Base-by-base conservation (phyloP, 2,329 filamentous ascomycete genomes). In the Alternaria dauci region DNA sequence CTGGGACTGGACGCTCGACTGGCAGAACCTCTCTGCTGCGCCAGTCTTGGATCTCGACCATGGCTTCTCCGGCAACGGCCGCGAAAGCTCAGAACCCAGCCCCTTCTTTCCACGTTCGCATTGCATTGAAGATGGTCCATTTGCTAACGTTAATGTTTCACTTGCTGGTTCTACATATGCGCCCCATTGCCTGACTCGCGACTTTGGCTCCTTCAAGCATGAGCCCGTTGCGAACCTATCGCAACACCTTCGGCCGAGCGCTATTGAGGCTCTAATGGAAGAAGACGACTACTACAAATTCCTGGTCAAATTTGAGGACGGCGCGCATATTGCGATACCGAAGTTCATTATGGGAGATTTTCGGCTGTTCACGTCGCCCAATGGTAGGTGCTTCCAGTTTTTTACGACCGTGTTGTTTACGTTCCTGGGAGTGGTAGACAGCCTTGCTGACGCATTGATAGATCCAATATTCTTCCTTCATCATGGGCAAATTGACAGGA, bases 1-100 rank as follows among this genome's bases (percentile, higher is more conserved):
- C 65, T 80, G 76, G 77, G 73, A 80, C 55, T 80, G 78, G 78
- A 70, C 68, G 4, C 66, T 72, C 2, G 77, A 79, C 50, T 69
- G 63, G 50, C 56, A 62, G 12, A 61, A 70, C 58, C 53, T 76
- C 8, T 62, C 62, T 18, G 47, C 52, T 9, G 67, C 75, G 6
- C 59, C 73, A 23, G 61, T 77, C n/a, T 70, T 55, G 51, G 63
- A 68, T 16, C 16, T 53, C 2, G 41, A 57, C 14, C 53, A 47
- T 14, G 77, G 75, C 20, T 79, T 79, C 55, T 76, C 76, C 8
- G 70, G 72, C 23, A 67, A 76, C 55, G 76, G 76, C 8, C 47
- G 52, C 2, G 43, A 46, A 8, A 46, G 43, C n/a, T 8, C 43
- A 12, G 43, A 46, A 4, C 26, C 43, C 26, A 46, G 43, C 25